Base-by-base conservation (phyloP, 805 yeast species). In the Jamesozyma gamospora region DNA sequence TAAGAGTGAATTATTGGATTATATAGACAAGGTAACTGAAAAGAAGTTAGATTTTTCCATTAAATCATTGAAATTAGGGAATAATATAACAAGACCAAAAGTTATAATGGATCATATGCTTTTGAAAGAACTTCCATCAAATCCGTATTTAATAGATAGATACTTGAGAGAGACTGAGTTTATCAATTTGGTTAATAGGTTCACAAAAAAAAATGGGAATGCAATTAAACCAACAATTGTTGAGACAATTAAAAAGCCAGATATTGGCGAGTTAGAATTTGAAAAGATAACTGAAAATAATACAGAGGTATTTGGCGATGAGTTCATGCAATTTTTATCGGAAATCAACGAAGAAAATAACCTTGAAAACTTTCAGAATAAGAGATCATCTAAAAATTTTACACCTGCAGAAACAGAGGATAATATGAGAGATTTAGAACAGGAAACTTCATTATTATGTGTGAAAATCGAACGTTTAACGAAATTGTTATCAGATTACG, bases 1-100 rank as follows among this genome's bases (percentile, higher is more conserved):
- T 50, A 69, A 69, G 38, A 60, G 49, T 0, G 84, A 83, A 48
- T 62, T 87, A 7, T 51, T 67, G n/a, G 76, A 75, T 14, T 90
- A 84, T 62, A 73, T 82, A 49, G 84, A 77, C 52, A 75, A 73
- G 42, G 69, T 88, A 25, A 81, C 94, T 0, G 78, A 79, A 4
- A 65, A 83, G 40, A 79, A 76, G 49, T 62, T 79, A 50, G 90
- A 79, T 49, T 79, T 79, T 53, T 71, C 71, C 36, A 75, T 74
- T 31, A 79, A 73, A 53, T 58, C 65, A 8, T 60, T 80, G 44
- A 77, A 74, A 36, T 61, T 80, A 48, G 70, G 78, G 41, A 72
- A 74, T 45, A 71, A 69, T 31, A 69, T 75, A 19, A 72, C 73
- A 40, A 62, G 83, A 42, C 75, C 79, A 19, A 78, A 75, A 46